Evolutionary conservation across 2,329 filamentous ascomycete species (phyloP).

Genomic region (Uncinocarpus reesii): DNA sequence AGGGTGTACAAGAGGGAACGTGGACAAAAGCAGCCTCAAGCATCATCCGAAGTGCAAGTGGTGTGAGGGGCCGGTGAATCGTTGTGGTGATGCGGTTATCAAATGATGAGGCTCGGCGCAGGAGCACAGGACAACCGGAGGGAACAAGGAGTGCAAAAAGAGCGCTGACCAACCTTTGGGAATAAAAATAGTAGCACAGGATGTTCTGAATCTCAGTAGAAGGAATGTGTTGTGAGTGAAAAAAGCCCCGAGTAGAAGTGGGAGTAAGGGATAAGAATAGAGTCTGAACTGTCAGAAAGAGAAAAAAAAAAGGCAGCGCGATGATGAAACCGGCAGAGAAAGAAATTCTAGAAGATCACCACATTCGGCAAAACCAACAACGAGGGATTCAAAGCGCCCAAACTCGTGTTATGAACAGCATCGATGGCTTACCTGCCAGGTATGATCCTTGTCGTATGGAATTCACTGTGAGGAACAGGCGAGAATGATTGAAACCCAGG

Average conservation of each 20-base stretch:
- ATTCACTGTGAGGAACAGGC: neutral
- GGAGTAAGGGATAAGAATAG: neutral
- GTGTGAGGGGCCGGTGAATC: neutral
- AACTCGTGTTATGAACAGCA: neutral
- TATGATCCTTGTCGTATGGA: neutral
- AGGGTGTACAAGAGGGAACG: neutral
- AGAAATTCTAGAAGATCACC: conserved; percentile 13
- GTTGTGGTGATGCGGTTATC: neutral
- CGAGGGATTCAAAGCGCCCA: neutral
- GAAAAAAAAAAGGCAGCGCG: conserved; percentile 7
- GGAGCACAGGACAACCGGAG: neutral
- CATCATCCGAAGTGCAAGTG: neutral
- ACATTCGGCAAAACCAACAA: conserved; percentile 10
- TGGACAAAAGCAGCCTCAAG: neutral
- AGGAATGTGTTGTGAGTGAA: neutral
- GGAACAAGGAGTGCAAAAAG: neutral
- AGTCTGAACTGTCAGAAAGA: neutral
- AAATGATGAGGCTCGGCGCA: neutral
- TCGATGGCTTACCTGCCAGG: neutral
- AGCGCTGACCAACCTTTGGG: neutral
- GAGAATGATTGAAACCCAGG: neutral
- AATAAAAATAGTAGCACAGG: neutral
- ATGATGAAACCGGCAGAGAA: conserved; percentile 10
- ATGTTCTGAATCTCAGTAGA: neutral
- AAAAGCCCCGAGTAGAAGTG: neutral